Base-by-base conservation (phyloP, 164 flowering plant species). In the Aristolochia contorta region DNA sequence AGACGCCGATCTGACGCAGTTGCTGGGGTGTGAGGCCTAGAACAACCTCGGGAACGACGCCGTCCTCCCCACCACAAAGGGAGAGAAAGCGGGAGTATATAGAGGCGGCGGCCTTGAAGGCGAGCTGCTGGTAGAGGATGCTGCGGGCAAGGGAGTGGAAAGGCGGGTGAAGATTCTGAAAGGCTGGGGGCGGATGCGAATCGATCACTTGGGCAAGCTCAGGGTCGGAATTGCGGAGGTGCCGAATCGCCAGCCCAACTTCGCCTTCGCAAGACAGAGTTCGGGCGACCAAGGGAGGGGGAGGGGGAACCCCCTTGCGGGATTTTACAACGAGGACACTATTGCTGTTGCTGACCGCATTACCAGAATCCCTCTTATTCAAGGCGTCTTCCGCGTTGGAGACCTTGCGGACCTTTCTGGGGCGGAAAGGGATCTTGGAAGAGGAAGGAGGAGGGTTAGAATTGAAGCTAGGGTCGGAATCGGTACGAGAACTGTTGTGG, bases 111-210 rank as follows among this genome's bases (percentile, higher is more conserved):
- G 99, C 99, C 52, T 93, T 93, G 69, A 71, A 81, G 6, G 97
- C 99, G 19, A 93, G 84, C 57, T 93, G 99, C 73, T 93, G 99
- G 65, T 88, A 90, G 19, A 93, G 83, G 32, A 93, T 93, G 74
- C 86, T 81, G 50, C 82, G 81, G 27, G 89, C 67, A 15, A 93
- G 84, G 61, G 94, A 91, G 10, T 81, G 80, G 66, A 93, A 93
- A 2, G 97, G 97, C 4, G 85, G 75, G 12, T 75, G 85, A 62
- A 76, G 87, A 10, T 75, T 33, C 23, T 88, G 87, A 69, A 90
- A 93, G 16, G 77, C 54, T 1, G 99, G 97, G 0, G 80, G 85
- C 8, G 74, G 82, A 56, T 82, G 81, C 51, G 69, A 33, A 37
- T 86, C 91, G 64, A 93, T 90, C 0, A 93, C 65, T 3, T 73